Evolutionary conservation across 805 yeast genomes (phyloP).

Genomic region (Ogataea degrootiae): DNA sequence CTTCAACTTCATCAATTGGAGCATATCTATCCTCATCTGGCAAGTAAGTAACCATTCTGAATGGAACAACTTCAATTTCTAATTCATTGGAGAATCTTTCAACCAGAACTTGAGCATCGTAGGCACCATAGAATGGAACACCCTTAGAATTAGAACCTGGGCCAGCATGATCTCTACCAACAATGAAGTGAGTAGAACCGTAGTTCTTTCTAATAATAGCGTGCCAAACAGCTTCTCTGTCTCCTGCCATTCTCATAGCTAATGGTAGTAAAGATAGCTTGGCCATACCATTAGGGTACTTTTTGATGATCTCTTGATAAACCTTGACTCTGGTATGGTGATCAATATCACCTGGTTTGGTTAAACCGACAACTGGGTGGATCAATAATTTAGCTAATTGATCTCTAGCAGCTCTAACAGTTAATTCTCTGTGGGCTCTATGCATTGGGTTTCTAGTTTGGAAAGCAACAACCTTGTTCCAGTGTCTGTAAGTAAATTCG

Average conservation of each 20-base stretch:
- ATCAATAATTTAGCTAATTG: conserved; percentile 82
- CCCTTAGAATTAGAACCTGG: conserved; percentile 88
- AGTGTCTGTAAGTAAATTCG: conserved; percentile 74
- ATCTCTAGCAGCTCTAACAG: conserved; percentile 95
- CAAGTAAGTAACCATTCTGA: conserved; percentile 93
- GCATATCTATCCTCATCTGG: conserved; percentile 95
- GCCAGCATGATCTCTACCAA: conserved; percentile 98
- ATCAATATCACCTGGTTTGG: conserved; percentile 97
- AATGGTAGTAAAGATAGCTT: conserved; percentile 81
- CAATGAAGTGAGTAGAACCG: conserved; percentile 96
- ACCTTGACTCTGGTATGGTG: conserved; percentile 97
- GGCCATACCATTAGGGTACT: conserved; percentile 93
- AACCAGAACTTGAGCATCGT: conserved; percentile 91
- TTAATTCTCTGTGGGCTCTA: conserved; percentile 94
- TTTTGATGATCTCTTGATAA: conserved; percentile 84
- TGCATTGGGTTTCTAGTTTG: conserved; percentile 99
- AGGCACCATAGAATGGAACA: conserved; percentile 93
- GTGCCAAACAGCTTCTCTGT: conserved; percentile 97
- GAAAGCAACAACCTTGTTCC: conserved; percentile 92
- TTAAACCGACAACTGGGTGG: conserved; percentile 95
- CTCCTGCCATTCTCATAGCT: conserved; percentile 99
- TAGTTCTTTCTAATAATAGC: conserved; percentile 93
- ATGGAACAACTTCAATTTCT: conserved; percentile 88
- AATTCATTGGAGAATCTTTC: conserved; percentile 71
- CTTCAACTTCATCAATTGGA: conserved; percentile 87